Evolutionary conservation across 2,329 filamentous ascomycete genomes (phyloP).

Genomic region (Xylariales sp.): DNA sequence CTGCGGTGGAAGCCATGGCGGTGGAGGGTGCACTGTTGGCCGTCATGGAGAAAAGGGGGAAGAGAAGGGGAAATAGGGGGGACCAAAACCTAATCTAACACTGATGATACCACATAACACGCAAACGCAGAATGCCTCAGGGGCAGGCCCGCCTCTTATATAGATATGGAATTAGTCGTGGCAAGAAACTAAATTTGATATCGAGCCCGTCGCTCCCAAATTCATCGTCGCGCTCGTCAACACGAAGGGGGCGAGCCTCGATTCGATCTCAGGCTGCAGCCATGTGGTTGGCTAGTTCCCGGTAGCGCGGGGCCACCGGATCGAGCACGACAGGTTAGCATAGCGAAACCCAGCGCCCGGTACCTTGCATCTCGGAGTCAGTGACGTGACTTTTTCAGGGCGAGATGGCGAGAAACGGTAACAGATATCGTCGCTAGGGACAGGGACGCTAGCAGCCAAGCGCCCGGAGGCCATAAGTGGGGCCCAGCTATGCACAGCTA

Average conservation of each 20-base stretch:
- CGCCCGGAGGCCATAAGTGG: not conserved
- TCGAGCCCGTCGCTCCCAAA: not conserved
- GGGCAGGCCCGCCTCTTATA: constrained; percentile 14
- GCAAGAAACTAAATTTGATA: not conserved
- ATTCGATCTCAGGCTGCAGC: constrained; percentile 11
- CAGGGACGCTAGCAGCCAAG: not conserved
- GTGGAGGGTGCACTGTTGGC: constrained; percentile 3
- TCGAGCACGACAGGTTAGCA: not conserved
- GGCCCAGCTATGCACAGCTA: not conserved
- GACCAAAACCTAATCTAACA: not conserved
- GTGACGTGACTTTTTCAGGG: constrained; percentile 16
- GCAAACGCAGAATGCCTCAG: constrained; percentile 3
- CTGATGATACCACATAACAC: constrained; percentile 9
- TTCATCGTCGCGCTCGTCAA: constrained; percentile 6
- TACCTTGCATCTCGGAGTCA: constrained; percentile 28
- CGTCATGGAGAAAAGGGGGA: constrained; percentile 7
- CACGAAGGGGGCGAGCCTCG: constrained; percentile 28
- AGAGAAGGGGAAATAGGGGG: not conserved
- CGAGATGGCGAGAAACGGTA: constrained; percentile 29
- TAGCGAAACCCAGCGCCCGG: constrained; percentile 3
- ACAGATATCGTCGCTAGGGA: not conserved
- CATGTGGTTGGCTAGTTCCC: constrained; percentile 3
- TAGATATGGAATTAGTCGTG: constrained; percentile 25
- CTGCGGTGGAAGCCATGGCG: constrained; percentile 22
- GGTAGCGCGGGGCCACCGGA: constrained; percentile 12